A percentile compares a stretch with the other conserved stretches of the same genome.
Evolutionary conservation across 2,329 filamentous ascomycete genomes (phyloP).

Genomic region (Pleoardoris graminearum): DNA sequence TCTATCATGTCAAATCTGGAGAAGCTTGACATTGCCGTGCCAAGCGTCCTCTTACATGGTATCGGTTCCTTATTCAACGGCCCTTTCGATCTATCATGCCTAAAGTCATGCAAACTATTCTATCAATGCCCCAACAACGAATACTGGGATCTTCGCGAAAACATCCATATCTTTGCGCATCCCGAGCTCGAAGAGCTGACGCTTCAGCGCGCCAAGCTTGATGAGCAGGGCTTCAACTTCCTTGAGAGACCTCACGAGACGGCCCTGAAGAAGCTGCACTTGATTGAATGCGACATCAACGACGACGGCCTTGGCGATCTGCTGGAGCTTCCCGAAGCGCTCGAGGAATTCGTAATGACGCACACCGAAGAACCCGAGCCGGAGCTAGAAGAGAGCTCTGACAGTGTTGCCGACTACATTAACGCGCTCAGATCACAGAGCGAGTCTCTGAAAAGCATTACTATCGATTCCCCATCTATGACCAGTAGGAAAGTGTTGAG

Average conservation of each 20-base stretch:
- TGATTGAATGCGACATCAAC: constrained; percentile 41
- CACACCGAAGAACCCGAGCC: constrained; percentile 36
- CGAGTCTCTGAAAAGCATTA: constrained; percentile 33
- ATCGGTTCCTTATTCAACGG: constrained; percentile 40
- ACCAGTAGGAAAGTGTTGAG: constrained; percentile 34
- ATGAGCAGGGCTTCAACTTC: constrained; percentile 37
- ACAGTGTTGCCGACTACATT: constrained; percentile 38
- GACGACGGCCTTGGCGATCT: constrained; percentile 37
- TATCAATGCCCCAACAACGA: constrained; percentile 38
- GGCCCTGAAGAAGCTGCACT: constrained; percentile 28
- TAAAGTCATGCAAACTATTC: constrained; percentile 36
- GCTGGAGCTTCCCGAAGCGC: constrained; percentile 35
- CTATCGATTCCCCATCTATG: constrained; percentile 34
- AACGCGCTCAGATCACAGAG: constrained; percentile 34
- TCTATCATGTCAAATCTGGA: constrained; percentile 41
- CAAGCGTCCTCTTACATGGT: constrained; percentile 33
- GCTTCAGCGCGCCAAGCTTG: constrained; percentile 35
- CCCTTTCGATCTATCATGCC: constrained; percentile 37
- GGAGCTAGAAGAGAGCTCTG: constrained; percentile 37
- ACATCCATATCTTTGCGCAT: constrained; percentile 42
- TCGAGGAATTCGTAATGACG: constrained; percentile 40
- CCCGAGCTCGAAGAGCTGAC: constrained; percentile 33
- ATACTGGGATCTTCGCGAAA: constrained; percentile 41
- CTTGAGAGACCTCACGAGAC: constrained; percentile 37
- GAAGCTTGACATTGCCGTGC: constrained; percentile 38